Evolutionary conservation across 495 filamentous ascomycete species (phyloP), one percentile per base, ranked within the genome.

Genomic region (Penicillium tannophilum): DNA sequence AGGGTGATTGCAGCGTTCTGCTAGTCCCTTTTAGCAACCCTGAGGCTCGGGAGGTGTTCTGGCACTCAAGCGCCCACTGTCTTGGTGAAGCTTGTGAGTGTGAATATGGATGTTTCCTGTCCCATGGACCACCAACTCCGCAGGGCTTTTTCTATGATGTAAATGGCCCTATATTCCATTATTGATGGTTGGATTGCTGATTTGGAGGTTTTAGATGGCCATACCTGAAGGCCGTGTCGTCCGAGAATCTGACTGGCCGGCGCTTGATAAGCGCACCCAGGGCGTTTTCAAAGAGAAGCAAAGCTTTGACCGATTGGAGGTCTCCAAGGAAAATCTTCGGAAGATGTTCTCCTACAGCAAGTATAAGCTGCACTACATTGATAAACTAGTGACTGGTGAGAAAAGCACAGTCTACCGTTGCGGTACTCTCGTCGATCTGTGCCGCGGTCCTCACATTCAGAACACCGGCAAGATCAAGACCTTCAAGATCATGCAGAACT

Each of bases 261-360:
- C 90, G 0, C 75, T 98, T 36, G 91, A 95, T 70, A 87, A 74
- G 53, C 85, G 89, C 55, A 88, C 88, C 12, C 72, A 77, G 48
- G 85, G 87, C 61, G 88, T 92, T 56, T 91, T 96, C 66, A 97
- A 96, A 80, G 93, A 98, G 73, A 96, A 96, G 74, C 94, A 98
- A 71, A 87, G 86, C 36, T 98, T 98, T 74, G 90, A 98, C 76
- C 86, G 95, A 55, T 79, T 98, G 50, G 86, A 88, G 59, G 81
- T 97, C 54, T 88, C 89, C 42, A 97, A 98, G 74, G 87, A 92
- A 59, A 86, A 97, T 58, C 82, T 98, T 36, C 82, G 90, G 47
- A 90, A 96, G 74, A 98, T 98, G 94, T 98, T 98, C 74, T 80
- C 86, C 44, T 92, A 95, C 77, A 97, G 94, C 79, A 91, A 91